Evolutionary conservation across 495 filamentous ascomycete genomes (phyloP).

Genomic region (Pseudevernia furfuracea): DNA sequence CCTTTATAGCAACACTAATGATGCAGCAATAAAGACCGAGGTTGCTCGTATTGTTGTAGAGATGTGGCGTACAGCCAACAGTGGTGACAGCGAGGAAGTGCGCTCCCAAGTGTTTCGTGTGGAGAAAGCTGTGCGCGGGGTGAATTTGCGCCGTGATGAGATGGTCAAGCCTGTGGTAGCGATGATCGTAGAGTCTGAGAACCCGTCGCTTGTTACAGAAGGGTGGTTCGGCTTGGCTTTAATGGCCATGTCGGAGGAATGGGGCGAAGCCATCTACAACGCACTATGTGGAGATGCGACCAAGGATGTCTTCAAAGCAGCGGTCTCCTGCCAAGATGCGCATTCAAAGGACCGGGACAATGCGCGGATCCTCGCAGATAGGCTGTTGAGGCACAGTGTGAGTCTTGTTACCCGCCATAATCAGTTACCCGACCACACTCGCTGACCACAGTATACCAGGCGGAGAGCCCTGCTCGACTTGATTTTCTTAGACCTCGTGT

Average conservation of each 20-base stretch:
- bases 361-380: conserved; percentile 52
- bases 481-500: not conserved
- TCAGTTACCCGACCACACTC: not conserved
- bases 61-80: conserved; percentile 56
- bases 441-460: not conserved
- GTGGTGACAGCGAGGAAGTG: not conserved
- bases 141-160: conserved; percentile 34
- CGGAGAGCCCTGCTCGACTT: not conserved
- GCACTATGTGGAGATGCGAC: conserved; percentile 44
- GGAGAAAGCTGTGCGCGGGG: not conserved
- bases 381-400: conserved; percentile 48
- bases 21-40: conserved; percentile 62
- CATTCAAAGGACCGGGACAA: conserved; percentile 54
- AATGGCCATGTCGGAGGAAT: conserved; percentile 49
- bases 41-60: conserved; percentile 59
- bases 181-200: conserved; percentile 53
- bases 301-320: conserved; percentile 32
- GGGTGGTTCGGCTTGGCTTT: conserved; percentile 68
- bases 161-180: conserved; percentile 46
- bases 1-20: conserved; percentile 51
- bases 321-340: conserved; percentile 16
- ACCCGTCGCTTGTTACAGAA: conserved; percentile 62
- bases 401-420: conserved; percentile 12
- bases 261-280: conserved; percentile 43
- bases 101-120: no score